phyloP scores from a whole-genome alignment of 306 rosid genomes.

The Styphnolobium japonicum region DNA sequence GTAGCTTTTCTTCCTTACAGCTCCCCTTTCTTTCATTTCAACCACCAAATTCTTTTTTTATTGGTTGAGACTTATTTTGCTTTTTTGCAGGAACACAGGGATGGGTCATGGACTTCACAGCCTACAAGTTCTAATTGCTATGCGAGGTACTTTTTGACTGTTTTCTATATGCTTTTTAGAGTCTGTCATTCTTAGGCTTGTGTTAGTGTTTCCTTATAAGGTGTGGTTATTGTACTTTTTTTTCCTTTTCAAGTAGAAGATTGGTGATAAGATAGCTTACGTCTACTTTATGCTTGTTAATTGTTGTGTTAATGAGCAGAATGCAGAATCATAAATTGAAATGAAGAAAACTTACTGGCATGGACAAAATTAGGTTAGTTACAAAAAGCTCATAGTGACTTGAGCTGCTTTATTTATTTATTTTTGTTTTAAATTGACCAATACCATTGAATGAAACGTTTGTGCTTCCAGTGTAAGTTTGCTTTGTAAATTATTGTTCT shows the following conservation, averaged over 20 bases:
- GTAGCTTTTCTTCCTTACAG: constrained; percentile 43
- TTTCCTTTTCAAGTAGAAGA: not conserved
- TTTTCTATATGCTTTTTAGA: not conserved
- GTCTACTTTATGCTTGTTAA: not conserved
- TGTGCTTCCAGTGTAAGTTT: not conserved
- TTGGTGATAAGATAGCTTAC: not conserved
- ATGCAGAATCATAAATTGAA: not conserved
- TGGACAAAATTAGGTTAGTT: not conserved
- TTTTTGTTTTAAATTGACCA: not conserved
- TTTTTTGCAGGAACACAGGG: constrained; percentile 73
- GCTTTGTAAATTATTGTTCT: constrained; percentile 8
- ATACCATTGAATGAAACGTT: not conserved
- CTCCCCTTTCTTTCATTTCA: not conserved
- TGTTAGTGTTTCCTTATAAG: not conserved
- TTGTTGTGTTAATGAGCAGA: not conserved
- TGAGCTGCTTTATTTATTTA: not conserved
- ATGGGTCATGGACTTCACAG: constrained; percentile 83
- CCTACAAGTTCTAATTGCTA: constrained; percentile 89
- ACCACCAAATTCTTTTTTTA: not conserved
- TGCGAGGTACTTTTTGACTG: constrained; percentile 47
- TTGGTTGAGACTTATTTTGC: constrained; percentile 16
- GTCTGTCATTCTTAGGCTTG: not conserved
- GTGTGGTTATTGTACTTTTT: not conserved
- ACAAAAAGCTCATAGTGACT: constrained; percentile 5
- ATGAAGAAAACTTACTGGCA: not conserved